phyloP scores from a whole-genome alignment of 2,329 filamentous ascomycete genomes.

The Rutstroemia sp. region DNA sequence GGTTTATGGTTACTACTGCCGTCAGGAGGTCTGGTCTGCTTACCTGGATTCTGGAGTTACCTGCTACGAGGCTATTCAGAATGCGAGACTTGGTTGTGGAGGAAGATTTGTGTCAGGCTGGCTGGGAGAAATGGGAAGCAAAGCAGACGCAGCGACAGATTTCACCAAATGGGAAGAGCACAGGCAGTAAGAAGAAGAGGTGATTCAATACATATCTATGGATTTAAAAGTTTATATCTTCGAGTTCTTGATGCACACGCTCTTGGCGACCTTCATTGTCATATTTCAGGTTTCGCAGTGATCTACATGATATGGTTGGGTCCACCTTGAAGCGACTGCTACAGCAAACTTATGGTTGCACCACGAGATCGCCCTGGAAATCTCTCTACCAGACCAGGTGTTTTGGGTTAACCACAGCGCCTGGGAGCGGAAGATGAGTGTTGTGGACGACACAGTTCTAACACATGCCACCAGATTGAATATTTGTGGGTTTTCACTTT shows the following conservation, averaged over 20 bases:
- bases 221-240: no score
- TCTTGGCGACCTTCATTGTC: no score
- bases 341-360: no score
- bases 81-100: slow-evolving; percentile 77
- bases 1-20: slow-evolving; percentile 69
- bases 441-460: not conserved
- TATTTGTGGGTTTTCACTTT: not conserved
- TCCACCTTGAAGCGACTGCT: no score
- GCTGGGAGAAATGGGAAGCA: slow-evolving; percentile 84
- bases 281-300: no score
- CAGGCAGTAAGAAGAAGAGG: slow-evolving; percentile 17
- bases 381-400: no score
- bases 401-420: no score
- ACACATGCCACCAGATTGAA: not conserved
- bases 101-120: slow-evolving; percentile 84
- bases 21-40: slow-evolving; percentile 63
- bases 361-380: no score
- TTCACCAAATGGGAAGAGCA: slow-evolving; percentile 17
- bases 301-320: no score
- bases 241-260: no score
- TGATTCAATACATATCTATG: slow-evolving; percentile 10
- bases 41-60: slow-evolving; percentile 62
- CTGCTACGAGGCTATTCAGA: slow-evolving; percentile 57
- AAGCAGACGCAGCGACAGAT: slow-evolving; percentile 31
- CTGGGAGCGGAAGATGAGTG: no score